These are phyloP conservation scores for Hypericum androsaemum DNA, from an alignment of 345 rosid species.

Conservation along the genomic window DNA sequence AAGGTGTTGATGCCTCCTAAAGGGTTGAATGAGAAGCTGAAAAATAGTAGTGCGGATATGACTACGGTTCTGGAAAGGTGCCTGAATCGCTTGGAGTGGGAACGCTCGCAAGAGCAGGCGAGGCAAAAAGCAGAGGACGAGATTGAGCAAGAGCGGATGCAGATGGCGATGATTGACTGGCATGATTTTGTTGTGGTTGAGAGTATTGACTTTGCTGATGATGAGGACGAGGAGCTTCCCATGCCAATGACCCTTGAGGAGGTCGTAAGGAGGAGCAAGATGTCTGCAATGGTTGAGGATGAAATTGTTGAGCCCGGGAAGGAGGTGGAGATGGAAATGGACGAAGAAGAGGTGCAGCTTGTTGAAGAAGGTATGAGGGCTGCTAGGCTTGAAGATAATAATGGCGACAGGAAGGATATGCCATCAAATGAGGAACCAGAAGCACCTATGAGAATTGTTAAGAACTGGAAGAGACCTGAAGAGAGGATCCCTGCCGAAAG, in stretches of 20 bases:
- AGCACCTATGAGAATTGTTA: conserved; percentile 80
- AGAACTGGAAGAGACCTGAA: conserved; percentile 94
- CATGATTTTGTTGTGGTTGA: conserved; percentile 88
- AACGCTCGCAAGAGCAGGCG: conserved; percentile 70
- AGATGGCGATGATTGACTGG: conserved; percentile 93
- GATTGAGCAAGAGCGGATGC: conserved; percentile 74
- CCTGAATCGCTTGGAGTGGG: conserved; percentile 85
- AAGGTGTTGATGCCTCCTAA: conserved; percentile 74
- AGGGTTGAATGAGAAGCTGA: conserved; percentile 56
- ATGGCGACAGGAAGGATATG: conserved; percentile 24
- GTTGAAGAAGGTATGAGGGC: conserved; percentile 85
- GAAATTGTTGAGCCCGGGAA: conserved; percentile 67
- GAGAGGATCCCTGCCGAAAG: conserved; percentile 72
- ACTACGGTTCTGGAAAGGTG: conserved; percentile 70
- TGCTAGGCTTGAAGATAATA: conserved; percentile 51
- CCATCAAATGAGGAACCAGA: conserved; percentile 46
- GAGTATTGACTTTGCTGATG: conserved; percentile 77
- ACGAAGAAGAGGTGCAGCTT: conserved; percentile 82
- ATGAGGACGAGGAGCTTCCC: conserved; percentile 75
- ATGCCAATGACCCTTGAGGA: conserved; percentile 86
- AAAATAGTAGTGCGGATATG: conserved; percentile 48
- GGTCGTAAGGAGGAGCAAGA: conserved; percentile 73
- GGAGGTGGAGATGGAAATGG: conserved; percentile 95
- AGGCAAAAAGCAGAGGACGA: conserved; percentile 83
- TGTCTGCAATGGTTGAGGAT: conserved; percentile 54